Conservation (phyloP, 306 rosid genomes). For the Chamaecrista fasciculata region DNA sequence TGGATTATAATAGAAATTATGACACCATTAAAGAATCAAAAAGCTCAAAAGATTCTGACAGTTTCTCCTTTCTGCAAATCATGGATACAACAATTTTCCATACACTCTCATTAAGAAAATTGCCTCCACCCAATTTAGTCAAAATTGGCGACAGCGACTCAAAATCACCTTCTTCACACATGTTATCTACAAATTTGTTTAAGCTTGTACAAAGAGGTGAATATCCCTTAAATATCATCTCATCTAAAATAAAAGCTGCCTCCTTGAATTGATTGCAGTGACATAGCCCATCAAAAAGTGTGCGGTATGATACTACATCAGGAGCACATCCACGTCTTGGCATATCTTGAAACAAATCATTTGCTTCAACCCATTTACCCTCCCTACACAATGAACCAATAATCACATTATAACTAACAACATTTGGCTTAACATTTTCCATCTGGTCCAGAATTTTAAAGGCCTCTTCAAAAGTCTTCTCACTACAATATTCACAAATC, state of each 20-base stretch:
- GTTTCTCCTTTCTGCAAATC: constrained; percentile 41
- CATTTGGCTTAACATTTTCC: constrained; percentile 57
- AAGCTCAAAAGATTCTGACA: constrained; percentile 32
- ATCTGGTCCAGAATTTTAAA: constrained; percentile 58
- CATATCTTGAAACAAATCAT: constrained; percentile 69
- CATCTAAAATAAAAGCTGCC: constrained; percentile 60
- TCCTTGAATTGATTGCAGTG: constrained; percentile 46
- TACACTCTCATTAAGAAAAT: constrained; percentile 27
- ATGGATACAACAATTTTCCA: constrained; percentile 49
- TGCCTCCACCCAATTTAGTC: constrained; percentile 42
- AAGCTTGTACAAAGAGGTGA: constrained; percentile 38
- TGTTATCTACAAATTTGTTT: constrained; percentile 34
- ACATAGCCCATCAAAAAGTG: constrained; percentile 59
- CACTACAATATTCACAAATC: constrained; percentile 63
- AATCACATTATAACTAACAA: constrained; percentile 58
- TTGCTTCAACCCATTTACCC: constrained; percentile 70
- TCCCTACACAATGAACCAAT: constrained; percentile 52
- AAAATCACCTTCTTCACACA: constrained; percentile 47
- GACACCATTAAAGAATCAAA: constrained; percentile 35
- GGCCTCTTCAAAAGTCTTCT: constrained; percentile 53
- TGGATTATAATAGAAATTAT: constrained; percentile 18
- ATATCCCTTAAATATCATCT: constrained; percentile 71
- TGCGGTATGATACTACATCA: constrained; percentile 58
- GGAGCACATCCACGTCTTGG: constrained; percentile 52
- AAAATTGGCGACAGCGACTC: constrained; percentile 46